These are phyloP conservation scores for Amaranthus hypochondriacus DNA, from an alignment of 148 eudicot species.

Conservation along the genomic window DNA sequence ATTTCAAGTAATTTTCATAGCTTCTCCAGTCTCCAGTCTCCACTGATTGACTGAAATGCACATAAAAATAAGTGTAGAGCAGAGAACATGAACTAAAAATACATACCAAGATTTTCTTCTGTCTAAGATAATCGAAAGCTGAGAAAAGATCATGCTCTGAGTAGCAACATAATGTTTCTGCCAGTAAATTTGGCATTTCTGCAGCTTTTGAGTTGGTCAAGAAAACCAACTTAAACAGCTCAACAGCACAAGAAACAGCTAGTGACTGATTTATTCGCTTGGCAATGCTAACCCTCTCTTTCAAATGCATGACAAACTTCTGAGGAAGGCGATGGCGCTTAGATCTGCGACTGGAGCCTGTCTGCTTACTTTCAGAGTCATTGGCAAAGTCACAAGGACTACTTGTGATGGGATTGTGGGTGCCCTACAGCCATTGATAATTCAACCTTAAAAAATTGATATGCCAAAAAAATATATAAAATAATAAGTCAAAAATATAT, in stretches of 20 bases:
- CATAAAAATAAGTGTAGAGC: background rate
- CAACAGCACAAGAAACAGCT: conserved; percentile 85
- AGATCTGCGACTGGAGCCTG: conserved; percentile 37
- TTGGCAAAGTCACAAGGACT: conserved; percentile 30
- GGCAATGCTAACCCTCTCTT: conserved; percentile 35
- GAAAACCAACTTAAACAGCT: conserved; percentile 89
- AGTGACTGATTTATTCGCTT: conserved; percentile 51
- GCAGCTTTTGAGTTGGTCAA: conserved; percentile 64
- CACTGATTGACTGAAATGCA: background rate
- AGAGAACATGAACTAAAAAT: background rate
- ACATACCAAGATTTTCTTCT: conserved; percentile 79
- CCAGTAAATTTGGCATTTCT: conserved; percentile 70
- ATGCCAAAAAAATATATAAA: background rate
- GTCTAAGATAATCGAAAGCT: conserved; percentile 85
- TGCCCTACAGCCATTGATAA: conserved; percentile 34
- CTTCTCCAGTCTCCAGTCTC: background rate
- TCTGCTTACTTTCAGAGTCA: conserved; percentile 30
- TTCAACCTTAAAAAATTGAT: too few relatives aligned
- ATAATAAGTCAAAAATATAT: background rate
- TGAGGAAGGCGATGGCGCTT: conserved; percentile 45
- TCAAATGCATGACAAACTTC: conserved; percentile 62
- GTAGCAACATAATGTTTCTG: conserved; percentile 78
- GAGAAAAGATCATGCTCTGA: conserved; percentile 94
- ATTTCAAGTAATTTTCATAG: background rate
- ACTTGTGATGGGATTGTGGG: conserved; percentile 27